Evolutionary conservation across 176 grass and related monocot species (phyloP), one percentile per base, ranked within the genome.

Genomic region (Saccharum spontaneum): DNA sequence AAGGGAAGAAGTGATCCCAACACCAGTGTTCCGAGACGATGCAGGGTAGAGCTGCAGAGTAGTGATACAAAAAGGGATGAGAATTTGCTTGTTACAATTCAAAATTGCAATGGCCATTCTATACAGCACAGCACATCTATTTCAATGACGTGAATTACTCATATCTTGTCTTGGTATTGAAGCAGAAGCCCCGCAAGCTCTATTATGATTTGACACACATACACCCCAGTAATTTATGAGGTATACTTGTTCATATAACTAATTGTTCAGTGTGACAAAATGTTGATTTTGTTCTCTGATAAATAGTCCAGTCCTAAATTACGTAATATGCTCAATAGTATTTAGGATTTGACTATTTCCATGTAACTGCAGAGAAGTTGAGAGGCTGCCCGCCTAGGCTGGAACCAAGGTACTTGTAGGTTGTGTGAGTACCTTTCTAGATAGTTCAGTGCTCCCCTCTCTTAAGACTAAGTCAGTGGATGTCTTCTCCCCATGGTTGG

Each of bases 41-140:
- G 89, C 73, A 16, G 86, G 89, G 28, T 94, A 94, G 39, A 89
- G 23, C 92, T 94, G 82, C 64, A 84, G 5, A 66, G 10, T 40
- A 44, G 13, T 44, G 57, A 18, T 16, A 75, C 16, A 44, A 20
- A 72, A 26, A 16, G 22, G 54, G n/a, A 28, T 39, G n/a, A 78
- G 12, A 17, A 12, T 4, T 77, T 62, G 36, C 36, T 16, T 61
- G 20, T 15, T 24, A 77, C 52, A 40, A 16, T 41, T 78, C 39
- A 23, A 75, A 75, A 34, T 11, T 75, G 59, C 26, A 26, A 75
- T 20, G 1, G 14, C 24, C 1, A 77, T 61, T 77, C 23, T n/a
- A 77, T 40, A 61, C 20, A 61, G 57, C 57, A 5, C 34, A 40
- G 2, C 22, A 61, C 22, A 77, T 40, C 11, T 37, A 60, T 26